Conservation (phyloP, 495 filamentous ascomycete genomes). For the Platismatia glauca region DNA sequence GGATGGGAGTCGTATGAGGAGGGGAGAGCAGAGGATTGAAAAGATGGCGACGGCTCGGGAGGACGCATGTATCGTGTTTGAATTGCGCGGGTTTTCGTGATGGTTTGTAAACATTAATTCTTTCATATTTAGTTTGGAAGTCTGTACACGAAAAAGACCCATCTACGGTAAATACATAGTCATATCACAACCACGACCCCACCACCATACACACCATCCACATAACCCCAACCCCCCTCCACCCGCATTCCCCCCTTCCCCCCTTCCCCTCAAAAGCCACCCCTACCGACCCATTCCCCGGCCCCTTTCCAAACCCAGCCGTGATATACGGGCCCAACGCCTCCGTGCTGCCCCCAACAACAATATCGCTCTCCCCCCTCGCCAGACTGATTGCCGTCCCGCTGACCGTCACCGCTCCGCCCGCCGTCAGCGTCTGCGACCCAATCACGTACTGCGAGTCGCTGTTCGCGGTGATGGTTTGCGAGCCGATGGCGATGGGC, state of each 20-base stretch:
- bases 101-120: too few species aligned
- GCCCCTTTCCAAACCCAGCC: constrained; percentile 5
- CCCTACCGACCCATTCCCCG: neutral
- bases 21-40: too few species aligned
- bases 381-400: constrained; percentile 19
- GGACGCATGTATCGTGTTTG: too few species aligned
- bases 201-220: neutral
- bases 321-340: constrained; percentile 4
- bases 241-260: neutral
- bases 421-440: constrained; percentile 20
- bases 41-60: too few species aligned
- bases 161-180: too few species aligned
- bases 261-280: neutral
- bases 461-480: constrained; percentile 12
- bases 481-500: constrained; percentile 6
- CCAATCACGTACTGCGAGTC: constrained; percentile 15
- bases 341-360: constrained; percentile 17
- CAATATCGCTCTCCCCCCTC: constrained; percentile 1
- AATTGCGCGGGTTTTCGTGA: too few species aligned
- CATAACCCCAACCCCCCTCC: neutral
- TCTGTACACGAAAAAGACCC: too few species aligned
- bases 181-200: neutral
- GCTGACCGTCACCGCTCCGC: constrained; percentile 6
- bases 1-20: too few species aligned
- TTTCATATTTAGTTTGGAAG: too few species aligned